These are phyloP conservation scores for Clavispora phyllophila DNA, from an alignment of 805 yeast species.

Conservation along the genomic window DNA sequence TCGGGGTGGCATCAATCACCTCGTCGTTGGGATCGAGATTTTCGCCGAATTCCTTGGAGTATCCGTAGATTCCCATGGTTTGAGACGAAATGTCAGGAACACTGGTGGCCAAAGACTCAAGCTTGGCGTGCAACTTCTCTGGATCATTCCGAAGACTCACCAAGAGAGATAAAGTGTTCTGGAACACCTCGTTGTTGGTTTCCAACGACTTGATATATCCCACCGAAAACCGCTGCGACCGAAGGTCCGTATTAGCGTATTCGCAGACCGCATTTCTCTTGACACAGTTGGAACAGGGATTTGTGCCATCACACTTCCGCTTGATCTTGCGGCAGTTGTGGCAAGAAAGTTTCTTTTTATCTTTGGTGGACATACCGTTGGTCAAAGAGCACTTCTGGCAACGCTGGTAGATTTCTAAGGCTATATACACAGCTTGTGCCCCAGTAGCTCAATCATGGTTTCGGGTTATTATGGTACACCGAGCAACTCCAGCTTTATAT, in stretches of 20 bases:
- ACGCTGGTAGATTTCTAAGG: too few relatives aligned
- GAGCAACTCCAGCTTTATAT: too few relatives aligned
- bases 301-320: conserved; percentile 15
- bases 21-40: conserved; percentile 3
- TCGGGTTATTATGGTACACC: too few relatives aligned
- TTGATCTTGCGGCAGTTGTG: conserved; percentile 15
- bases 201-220: conserved; percentile 16
- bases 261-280: conserved; percentile 10
- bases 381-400: too few relatives aligned
- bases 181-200: conserved; percentile 13
- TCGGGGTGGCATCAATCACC: conserved; percentile 4
- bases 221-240: conserved; percentile 13
- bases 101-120: conserved; percentile 10
- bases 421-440: too few relatives aligned
- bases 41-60: conserved; percentile 3
- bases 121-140: conserved; percentile 9
- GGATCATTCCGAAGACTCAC: conserved; percentile 13
- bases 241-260: conserved; percentile 12
- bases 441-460: too few relatives aligned
- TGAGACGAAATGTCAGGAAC: conserved; percentile 3
- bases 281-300: conserved; percentile 14
- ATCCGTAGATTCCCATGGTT: background rate
- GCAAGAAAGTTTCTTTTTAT: conserved; percentile 11
- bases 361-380: background rate
- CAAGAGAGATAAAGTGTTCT: conserved; percentile 9